Conservation (phyloP, 257 asterid genomes). For the Salvia miltiorrhiza region DNA sequence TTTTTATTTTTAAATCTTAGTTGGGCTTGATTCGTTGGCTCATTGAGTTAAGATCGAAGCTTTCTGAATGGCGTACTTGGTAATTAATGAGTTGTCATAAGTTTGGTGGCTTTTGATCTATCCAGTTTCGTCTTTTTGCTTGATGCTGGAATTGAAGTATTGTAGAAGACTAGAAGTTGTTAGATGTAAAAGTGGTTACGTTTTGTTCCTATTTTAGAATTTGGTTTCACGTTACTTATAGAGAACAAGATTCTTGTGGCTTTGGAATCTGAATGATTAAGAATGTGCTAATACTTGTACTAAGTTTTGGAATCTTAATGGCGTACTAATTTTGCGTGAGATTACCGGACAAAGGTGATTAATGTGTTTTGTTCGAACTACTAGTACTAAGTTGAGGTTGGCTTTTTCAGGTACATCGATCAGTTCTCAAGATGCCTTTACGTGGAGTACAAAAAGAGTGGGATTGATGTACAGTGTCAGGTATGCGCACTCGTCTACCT, state of each 20-base stretch:
- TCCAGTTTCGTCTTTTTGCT: background rate
- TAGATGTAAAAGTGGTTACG: background rate
- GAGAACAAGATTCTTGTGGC: background rate
- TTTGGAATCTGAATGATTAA: no score
- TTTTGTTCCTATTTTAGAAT: slow-evolving; percentile 1
- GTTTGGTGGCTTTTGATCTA: background rate
- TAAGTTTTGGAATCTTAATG: no score
- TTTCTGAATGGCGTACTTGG: background rate
- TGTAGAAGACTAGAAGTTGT: background rate
- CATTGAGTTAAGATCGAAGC: background rate
- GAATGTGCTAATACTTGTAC: background rate
- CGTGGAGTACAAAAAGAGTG: slow-evolving; percentile 92
- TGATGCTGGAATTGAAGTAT: background rate
- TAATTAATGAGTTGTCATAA: background rate
- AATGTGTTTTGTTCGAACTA: background rate
- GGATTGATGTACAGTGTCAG: slow-evolving; percentile 99
- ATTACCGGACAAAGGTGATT: background rate
- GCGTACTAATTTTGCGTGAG: background rate
- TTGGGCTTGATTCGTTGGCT: background rate
- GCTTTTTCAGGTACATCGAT: slow-evolving; percentile 65
- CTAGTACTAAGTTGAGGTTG: background rate
- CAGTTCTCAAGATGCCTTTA: slow-evolving; percentile 92
- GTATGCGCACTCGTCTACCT: slow-evolving; percentile 27
- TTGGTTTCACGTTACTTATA: slow-evolving; percentile 1
- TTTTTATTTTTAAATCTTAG: background rate